phyloP scores from a whole-genome alignment of 192 early-diverging fungal species.

The Ambispora gerdemannii region DNA sequence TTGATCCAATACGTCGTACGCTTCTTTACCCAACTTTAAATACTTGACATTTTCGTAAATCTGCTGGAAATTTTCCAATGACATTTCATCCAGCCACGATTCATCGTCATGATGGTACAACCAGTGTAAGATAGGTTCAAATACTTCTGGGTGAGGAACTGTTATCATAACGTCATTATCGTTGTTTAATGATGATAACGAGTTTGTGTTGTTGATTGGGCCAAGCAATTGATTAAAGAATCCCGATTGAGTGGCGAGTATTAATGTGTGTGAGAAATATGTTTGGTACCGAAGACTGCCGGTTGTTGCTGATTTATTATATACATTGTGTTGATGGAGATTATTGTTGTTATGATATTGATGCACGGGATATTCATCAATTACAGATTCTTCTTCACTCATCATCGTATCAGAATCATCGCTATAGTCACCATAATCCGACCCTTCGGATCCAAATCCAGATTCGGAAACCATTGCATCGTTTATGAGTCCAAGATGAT shows the following conservation, averaged over 20 bases:
- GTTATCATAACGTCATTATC: neutral
- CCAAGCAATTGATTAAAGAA: conserved; percentile 24
- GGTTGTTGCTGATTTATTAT: neutral
- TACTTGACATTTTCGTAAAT: conserved; percentile 16
- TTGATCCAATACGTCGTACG: conserved; percentile 20
- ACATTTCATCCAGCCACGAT: conserved; percentile 19
- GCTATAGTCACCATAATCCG: neutral
- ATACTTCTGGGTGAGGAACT: conserved; percentile 15
- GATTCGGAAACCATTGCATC: neutral
- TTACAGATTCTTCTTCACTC: neutral
- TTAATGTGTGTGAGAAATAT: neutral
- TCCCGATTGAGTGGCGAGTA: conserved; percentile 9
- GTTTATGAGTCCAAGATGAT: neutral
- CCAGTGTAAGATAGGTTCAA: conserved; percentile 25
- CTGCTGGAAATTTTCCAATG: conserved; percentile 11
- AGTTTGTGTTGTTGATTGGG: neutral
- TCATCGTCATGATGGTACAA: conserved; percentile 28
- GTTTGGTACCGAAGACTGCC: neutral
- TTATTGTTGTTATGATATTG: neutral
- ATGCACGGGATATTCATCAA: neutral
- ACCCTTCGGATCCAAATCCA: neutral
- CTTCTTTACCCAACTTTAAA: conserved; percentile 28
- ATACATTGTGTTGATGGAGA: neutral
- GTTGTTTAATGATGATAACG: neutral
- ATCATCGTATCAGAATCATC: neutral